Evolutionary conservation across 2,329 filamentous ascomycete species (phyloP), one percentile per base, ranked within the genome.

Genomic region (Anthostomella pinea): DNA sequence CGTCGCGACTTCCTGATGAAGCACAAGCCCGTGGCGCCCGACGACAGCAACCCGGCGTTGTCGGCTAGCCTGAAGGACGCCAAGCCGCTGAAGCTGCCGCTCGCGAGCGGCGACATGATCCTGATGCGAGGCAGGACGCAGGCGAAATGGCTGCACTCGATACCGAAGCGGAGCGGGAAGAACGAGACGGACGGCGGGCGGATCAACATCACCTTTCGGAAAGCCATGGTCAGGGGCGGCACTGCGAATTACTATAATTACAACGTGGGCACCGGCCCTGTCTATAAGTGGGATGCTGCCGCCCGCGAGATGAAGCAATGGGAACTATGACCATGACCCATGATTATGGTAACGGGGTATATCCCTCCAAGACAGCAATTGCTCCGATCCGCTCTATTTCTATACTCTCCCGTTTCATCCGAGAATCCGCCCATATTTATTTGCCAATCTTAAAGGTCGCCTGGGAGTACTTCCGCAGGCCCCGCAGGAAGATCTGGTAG

Each of bases 401-500:
- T 26, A 18, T 27, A 13, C 28, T 11, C 7, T 17, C 18, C 24
- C 24, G 27, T 35, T 22, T 14, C 14, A 8, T 27, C 19, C 8
- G 15, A 27, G 20, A 35, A 39, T 10, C 18, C 9, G 8, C 18
- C 26, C 32, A 23, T 22, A 21, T 26, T 33, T 70, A 82, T 57
- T 72, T 77, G 27, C 90, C 90, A 53, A 90, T 80, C 39, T 90
- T 79, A 77, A 97, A 94, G 63, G 95, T 86, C 3, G 90, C 91
- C 49, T 81, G 83, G 8, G 88, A 85, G 65, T 80, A 98, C 54
- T 84, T 87, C 62, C 87, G 84, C 51, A 98, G 67, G 1, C 84
- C 91, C 46, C 83, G 77, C 47, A 97, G 70, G 62, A 97, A 98
- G 19, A 95, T 85, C 58, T 96, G 90, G 63, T 98, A 98, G 28